Base-by-base conservation (phyloP, 1,139 yeast species). In the Kodamaea anthophila region DNA sequence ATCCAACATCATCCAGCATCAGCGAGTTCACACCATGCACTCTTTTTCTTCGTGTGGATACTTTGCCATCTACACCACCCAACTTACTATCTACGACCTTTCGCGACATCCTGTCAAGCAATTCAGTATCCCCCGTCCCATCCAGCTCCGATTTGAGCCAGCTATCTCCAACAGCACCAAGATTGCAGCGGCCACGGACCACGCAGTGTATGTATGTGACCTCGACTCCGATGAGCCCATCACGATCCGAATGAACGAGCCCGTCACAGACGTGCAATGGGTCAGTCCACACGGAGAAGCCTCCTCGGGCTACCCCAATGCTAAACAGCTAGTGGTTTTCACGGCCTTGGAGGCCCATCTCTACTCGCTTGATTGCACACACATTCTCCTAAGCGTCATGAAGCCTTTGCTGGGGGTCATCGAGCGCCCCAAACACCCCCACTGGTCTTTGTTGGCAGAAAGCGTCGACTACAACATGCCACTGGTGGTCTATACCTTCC, bases 301-400 rank as follows among this genome's bases (percentile, higher is more conserved):
- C 3, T 37, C 30, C 5, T 60, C 65, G 0, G 63, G 61, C 5
- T 61, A 63, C 38, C 13, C 36, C 7, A 61, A 61, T 34, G 44
- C 58, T 18, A 52, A 51, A 23, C 70, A 65, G 33, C 26, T 65
- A 16, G 48, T 58, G 8, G 42, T 65, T 2, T 64, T 52, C 38
- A 49, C 67, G 8, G 34, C 43, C 15, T 44, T 65, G 3, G 51
- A 52, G 19, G 54, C 54, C 13, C 58, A 56, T 31, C 40, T 64
- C 7, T 65, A 60, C 38, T 63, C 70, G 1, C 41, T 65, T 4
- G 66, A 63, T 35, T 55, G 65, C 35, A 51, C 65, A 2, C 59
- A 52, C 26, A 41, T 59, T 10, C 38, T 61, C 6, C 50, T 58
- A 37, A 57, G 58, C 4, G 38, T 65, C 1, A 47, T 53, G 13